Percentiles rank a stretch among this genome's conserved stretches.
phyloP scores from a whole-genome alignment of 2,329 filamentous ascomycete genomes.

The Diaporthe destruens region DNA sequence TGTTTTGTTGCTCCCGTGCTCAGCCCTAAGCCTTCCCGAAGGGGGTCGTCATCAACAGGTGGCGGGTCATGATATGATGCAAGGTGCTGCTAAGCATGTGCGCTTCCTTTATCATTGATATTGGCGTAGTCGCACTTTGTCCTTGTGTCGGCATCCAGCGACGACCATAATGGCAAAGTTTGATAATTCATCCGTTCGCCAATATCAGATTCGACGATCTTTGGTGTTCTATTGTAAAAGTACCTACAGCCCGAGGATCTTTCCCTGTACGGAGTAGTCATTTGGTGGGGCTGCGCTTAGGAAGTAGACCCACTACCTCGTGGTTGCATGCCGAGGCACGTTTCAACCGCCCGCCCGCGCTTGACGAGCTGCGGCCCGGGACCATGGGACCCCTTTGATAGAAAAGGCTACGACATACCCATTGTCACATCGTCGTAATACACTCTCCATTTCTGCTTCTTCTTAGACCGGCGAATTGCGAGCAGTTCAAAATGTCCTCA shows the following conservation, averaged over 20 bases:
- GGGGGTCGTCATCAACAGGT: too few relatives aligned
- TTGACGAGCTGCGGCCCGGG: not conserved
- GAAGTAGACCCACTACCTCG: too few relatives aligned
- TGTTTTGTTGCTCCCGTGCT: not conserved
- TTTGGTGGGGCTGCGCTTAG: not conserved
- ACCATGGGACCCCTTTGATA: not conserved
- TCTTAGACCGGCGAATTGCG: too few relatives aligned
- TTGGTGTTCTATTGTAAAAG: not conserved
- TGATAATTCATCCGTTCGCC: not conserved
- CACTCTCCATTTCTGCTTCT: not conserved
- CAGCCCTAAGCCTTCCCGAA: too few relatives aligned
- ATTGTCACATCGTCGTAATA: not conserved
- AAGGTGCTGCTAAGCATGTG: not conserved
- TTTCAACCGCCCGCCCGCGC: not conserved
- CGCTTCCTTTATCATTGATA: not conserved
- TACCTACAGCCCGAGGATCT: too few relatives aligned
- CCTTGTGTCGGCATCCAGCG: not conserved
- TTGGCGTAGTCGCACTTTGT: not conserved
- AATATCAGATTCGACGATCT: not conserved
- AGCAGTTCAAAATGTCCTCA: constrained; percentile 33
- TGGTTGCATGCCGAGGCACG: constrained; percentile 38
- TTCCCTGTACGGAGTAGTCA: not conserved
- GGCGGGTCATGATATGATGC: too few relatives aligned
- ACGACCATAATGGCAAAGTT: not conserved
- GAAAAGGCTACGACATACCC: not conserved